These are phyloP conservation scores for Teratosphaeria gauchensis DNA, from an alignment of 2,329 filamentous ascomycete genomes.

Conservation along the genomic window DNA sequence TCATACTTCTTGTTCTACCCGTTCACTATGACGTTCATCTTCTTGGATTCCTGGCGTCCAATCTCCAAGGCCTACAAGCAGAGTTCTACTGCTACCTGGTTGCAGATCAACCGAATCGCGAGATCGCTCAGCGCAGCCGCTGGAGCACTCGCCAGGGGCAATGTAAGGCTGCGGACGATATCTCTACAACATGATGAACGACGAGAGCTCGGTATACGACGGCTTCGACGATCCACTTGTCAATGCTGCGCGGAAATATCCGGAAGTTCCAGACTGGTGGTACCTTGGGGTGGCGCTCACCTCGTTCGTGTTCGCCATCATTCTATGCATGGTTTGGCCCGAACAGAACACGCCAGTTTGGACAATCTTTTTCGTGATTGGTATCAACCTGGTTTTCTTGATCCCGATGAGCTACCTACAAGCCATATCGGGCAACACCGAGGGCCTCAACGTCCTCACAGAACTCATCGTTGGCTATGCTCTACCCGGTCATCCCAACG, in stretches of 20 bases:
- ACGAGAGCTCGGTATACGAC: constrained; percentile 3
- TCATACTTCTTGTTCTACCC: constrained; percentile 7
- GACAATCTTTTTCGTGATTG: constrained; percentile 19
- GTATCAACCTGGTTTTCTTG: constrained; percentile 25
- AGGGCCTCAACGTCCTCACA: constrained; percentile 1
- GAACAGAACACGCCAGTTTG: constrained; percentile 11
- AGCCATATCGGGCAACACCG: constrained; percentile 1
- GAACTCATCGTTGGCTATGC: constrained; percentile 15
- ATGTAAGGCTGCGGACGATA: neutral
- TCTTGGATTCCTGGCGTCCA: constrained; percentile 4
- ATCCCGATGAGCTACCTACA: constrained; percentile 3
- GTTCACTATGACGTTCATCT: constrained; percentile 7
- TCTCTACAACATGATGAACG: constrained; percentile 1
- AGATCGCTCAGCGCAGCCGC: neutral
- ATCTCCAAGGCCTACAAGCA: neutral
- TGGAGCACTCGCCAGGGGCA: neutral
- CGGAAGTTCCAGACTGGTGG: constrained; percentile 44
- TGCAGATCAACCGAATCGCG: neutral
- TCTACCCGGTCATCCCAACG: constrained; percentile 24
- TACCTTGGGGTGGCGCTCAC: constrained; percentile 32
- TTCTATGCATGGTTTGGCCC: constrained; percentile 17
- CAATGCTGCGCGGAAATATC: constrained; percentile 35
- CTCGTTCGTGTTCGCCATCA: constrained; percentile 27
- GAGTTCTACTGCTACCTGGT: neutral
- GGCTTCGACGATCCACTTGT: constrained; percentile 3